A percentile compares a stretch with the other conserved stretches of the same genome.
These are phyloP conservation scores for Batkoa obscura DNA, from an alignment of 371 early-diverging fungal genomes.

Conservation along the genomic window DNA sequence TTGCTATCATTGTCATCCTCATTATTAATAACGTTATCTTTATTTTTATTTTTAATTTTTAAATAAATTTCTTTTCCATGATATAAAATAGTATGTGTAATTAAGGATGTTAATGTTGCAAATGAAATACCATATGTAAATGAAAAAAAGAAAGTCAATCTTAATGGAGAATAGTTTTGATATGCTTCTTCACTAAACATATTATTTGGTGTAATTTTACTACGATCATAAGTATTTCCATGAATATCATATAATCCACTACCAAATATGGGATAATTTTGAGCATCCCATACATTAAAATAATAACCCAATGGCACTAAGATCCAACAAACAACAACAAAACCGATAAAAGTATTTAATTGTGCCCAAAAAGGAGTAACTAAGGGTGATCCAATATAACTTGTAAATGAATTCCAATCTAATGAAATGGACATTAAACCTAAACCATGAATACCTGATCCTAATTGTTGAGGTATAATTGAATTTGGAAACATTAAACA, in stretches of 20 bases:
- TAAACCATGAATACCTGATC: constrained; percentile 38
- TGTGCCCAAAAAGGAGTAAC: constrained; percentile 53
- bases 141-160: constrained; percentile 38
- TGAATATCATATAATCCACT: constrained; percentile 17
- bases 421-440: constrained; percentile 47
- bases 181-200: neutral
- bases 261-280: constrained; percentile 10
- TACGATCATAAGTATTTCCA: constrained; percentile 18
- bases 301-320: constrained; percentile 50
- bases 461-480: constrained; percentile 29
- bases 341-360: constrained; percentile 44
- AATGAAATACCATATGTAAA: constrained; percentile 27
- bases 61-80: constrained; percentile 24
- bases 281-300: constrained; percentile 22
- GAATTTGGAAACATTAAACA: constrained; percentile 49
- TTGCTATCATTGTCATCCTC: no score
- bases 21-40: no score
- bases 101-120: constrained; percentile 26
- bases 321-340: constrained; percentile 50
- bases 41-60: constrained; percentile 14
- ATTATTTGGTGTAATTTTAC: neutral
- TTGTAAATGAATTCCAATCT: constrained; percentile 51
- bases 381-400: constrained; percentile 44
- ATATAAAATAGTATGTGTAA: constrained; percentile 28
- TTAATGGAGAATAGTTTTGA: constrained; percentile 19